Base-by-base conservation (phyloP, 2,329 filamentous ascomycete species). In the Ceratocystis alfenasii region DNA sequence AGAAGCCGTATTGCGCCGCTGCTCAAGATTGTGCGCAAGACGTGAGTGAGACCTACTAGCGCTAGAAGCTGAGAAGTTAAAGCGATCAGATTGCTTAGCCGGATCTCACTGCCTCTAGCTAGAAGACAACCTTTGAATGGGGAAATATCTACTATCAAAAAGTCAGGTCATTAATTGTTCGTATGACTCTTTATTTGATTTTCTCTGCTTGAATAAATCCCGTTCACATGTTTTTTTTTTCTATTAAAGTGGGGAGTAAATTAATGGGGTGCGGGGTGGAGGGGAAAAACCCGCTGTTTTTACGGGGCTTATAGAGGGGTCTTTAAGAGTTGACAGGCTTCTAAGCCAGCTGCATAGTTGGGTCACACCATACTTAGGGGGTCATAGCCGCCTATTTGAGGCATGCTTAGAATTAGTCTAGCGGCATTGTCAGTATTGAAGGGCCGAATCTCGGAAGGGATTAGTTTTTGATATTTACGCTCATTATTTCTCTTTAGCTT, bases 1-100 rank as follows among this genome's bases (percentile, higher is more conserved):
- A 75, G 72, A 70, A 76, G 76, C 20, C 75, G 78, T 66, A 81
- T 83, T 68, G 78, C 80, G 45, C 79, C 80, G 33, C 71, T 83
- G 64, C 73, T 83, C 30, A 82, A 82, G 72, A 75, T 75, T 25
- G 69, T 82, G 64, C 77, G 75, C 65, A 81, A 81, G 70, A 73
- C 68, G 71, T 64, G 66, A 67, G 50, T 64, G 66, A 67, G 50
- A 22, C 30, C 10, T 25, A 22, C 12, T 25, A 28, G 22, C 48
- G 6, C 48, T 28, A 53, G 48, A 28, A 28, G 48, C 22, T 15
- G 1, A 15, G 36, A 36, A 36, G 33, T 36, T 3, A 36, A 36
- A 36, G 8, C 33, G 33, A 12, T 12, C 48, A 10, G 48, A 25
- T 2, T 17, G 1, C 5, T 53, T 20, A 1, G 22, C 8, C 22